Evolutionary conservation across 176 grass and related monocot species (phyloP), one percentile per base, ranked within the genome.

Genomic region (Leersia perrieri): DNA sequence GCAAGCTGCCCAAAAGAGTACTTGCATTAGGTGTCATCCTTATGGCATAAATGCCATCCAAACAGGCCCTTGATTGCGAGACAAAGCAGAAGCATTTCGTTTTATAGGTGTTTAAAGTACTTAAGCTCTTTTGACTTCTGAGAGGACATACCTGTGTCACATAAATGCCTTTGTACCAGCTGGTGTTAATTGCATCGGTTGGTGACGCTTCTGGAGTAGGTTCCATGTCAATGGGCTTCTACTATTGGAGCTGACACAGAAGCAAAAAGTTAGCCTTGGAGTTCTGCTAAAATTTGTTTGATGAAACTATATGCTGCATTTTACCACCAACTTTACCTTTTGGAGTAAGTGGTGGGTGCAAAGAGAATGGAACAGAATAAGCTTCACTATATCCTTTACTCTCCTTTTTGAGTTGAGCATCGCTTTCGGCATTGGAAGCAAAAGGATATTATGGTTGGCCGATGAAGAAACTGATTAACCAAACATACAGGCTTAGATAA

Each of bases 11-110:
- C 33, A 49, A 73, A 76, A 58, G 20, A 41, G 76, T 70, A 63
- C 75, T 28, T 69, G 30, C 49, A 25, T 75, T 69, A 16, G 51
- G 76, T 79, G 75, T 38, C 8, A 84, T 63, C 70, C 55, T 68
- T 68, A 66, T 33, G 38, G 39, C 25, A 41, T 85, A 55, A 74
- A 69, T 81, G 41, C 28, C 28, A 68, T 13, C 30, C 41, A 14
- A 53, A 4, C 23, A 34, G 33, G 22, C 27, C 70, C 31, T 55
- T 42, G 32, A 41, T 22, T 45, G 35, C 40, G 22, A 28, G 30
- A 75, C 70, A 80, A 13, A 53, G 55, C 12, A 69, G 18, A 71
- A 75, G 61, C 33, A 72, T 34, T 9, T 25, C 25, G 66, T 49
- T 83, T 51, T 34, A 61, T 68, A 27, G 36, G 31, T 69, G 9